phyloP scores from a whole-genome alignment of 495 filamentous ascomycete genomes.

The Xylaria acuta region DNA sequence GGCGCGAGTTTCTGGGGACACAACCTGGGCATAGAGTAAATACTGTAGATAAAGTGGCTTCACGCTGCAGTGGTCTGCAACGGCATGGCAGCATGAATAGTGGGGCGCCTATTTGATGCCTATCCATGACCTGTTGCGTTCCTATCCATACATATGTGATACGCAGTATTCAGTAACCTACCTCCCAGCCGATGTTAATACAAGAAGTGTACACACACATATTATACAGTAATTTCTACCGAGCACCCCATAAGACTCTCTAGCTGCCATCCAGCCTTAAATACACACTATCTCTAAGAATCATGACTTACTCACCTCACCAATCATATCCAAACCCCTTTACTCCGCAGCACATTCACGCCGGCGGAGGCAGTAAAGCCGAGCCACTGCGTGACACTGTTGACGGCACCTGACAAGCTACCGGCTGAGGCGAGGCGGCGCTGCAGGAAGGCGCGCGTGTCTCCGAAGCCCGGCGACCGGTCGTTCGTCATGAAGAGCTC shows the following conservation, averaged over 20 bases:
- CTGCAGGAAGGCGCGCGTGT: constrained; percentile 81
- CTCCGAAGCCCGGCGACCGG: constrained; percentile 64
- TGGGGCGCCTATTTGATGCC: neutral
- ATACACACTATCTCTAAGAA: neutral
- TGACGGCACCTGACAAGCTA: constrained; percentile 62
- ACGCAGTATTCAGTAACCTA: neutral
- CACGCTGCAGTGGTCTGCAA: neutral
- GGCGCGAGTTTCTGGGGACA: neutral
- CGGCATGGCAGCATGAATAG: neutral
- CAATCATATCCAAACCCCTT: constrained; percentile 63
- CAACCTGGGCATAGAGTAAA: constrained; percentile 4
- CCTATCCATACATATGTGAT: constrained; percentile 9
- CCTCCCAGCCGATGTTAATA: neutral
- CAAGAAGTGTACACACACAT: constrained; percentile 8
- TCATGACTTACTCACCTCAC: neutral
- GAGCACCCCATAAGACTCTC: neutral
- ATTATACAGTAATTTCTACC: neutral
- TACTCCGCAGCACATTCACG: constrained; percentile 67
- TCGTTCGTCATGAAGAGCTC: constrained; percentile 96
- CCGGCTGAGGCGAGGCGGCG: constrained; percentile 74
- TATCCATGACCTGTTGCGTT: neutral
- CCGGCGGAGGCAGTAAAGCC: constrained; percentile 74
- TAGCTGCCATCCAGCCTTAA: neutral
- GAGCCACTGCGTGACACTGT: constrained; percentile 72
- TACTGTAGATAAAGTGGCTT: constrained; percentile 9